phyloP scores from a whole-genome alignment of 768 basidiomycete species.

The Solioccasus polychromus region DNA sequence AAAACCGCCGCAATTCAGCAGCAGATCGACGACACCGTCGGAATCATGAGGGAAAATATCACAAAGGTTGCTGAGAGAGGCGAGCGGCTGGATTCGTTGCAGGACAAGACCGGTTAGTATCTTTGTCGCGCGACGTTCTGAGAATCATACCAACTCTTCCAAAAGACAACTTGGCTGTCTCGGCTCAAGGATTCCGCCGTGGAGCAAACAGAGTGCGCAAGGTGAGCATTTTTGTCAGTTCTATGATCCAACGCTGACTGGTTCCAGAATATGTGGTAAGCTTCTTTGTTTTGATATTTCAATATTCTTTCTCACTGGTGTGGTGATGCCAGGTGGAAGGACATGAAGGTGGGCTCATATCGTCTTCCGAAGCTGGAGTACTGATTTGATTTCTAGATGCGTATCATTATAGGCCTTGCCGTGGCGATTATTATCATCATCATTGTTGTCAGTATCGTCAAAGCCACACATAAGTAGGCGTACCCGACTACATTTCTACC shows the following conservation, averaged over 20 bases:
- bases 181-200: constrained; percentile 97
- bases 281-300: constrained; percentile 10
- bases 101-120: constrained; percentile 94
- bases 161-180: constrained; percentile 92
- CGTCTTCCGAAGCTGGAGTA: constrained; percentile 4
- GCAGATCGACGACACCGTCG: constrained; percentile 97
- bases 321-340: constrained; percentile 75
- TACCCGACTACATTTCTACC: constrained; percentile 3
- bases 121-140: background rate
- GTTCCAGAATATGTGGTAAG: constrained; percentile 86
- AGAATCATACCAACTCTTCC: background rate
- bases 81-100: constrained; percentile 88
- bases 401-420: constrained; percentile 91
- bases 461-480: constrained; percentile 60
- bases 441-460: constrained; percentile 93
- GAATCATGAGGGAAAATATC: constrained; percentile 98
- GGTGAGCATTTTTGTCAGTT: constrained; percentile 40
- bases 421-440: constrained; percentile 90
- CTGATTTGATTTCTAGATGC: constrained; percentile 60
- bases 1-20: constrained; percentile 95
- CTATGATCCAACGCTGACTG: constrained; percentile 7
- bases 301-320: constrained; percentile 6
- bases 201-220: constrained; percentile 98
- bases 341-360: constrained; percentile 74
- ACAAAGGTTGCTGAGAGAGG: constrained; percentile 94